These are phyloP conservation scores for Saccharum spontaneum DNA, from an alignment of 176 grass and related monocot species.

Conservation along the genomic window DNA sequence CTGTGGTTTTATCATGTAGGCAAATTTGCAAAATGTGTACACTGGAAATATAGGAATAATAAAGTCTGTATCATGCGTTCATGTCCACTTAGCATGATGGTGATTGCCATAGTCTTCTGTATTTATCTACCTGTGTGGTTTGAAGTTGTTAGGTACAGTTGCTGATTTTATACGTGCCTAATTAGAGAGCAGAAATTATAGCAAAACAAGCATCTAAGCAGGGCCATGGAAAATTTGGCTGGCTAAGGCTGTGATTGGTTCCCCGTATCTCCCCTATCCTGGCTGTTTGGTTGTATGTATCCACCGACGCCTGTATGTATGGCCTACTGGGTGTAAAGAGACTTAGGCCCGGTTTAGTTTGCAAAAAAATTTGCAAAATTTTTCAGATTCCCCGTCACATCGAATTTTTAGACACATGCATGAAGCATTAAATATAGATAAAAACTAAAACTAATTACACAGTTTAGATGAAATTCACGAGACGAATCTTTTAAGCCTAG, in stretches of 20 bases:
- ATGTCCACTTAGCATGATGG: neutral
- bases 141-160: neutral
- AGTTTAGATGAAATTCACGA: too few species aligned
- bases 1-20: conserved; percentile 26
- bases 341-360: too few species aligned
- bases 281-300: neutral
- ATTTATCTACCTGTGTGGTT: neutral
- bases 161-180: neutral
- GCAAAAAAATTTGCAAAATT: too few species aligned
- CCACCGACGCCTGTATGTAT: neutral
- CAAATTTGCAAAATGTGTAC: conserved; percentile 33
- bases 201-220: too few species aligned
- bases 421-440: too few species aligned
- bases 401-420: too few species aligned
- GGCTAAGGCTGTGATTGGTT: neutral
- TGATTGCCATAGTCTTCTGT: neutral
- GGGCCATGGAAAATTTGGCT: neutral
- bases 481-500: too few species aligned
- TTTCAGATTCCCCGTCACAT: too few species aligned
- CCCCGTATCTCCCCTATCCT: neutral
- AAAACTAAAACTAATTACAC: too few species aligned
- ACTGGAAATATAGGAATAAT: conserved; percentile 43
- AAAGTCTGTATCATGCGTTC: conserved; percentile 18
- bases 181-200: too few species aligned
- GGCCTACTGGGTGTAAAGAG: neutral